Percentiles rank a stretch among this genome's conserved stretches.
phyloP scores from a whole-genome alignment of 1,139 yeast genomes.

The Geotrichum aggregatum region DNA sequence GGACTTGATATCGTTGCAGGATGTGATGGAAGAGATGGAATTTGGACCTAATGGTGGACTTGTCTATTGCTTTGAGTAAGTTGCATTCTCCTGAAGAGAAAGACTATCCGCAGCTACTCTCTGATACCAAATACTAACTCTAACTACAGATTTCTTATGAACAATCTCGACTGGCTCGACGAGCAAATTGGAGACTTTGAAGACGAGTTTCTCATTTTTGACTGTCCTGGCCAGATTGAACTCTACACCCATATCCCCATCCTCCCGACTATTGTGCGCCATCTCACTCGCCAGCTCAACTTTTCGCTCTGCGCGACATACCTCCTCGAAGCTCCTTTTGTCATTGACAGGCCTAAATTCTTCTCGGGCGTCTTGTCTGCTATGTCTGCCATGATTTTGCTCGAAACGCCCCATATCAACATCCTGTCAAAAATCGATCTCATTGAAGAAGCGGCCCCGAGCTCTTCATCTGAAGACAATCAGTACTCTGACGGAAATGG shows the following conservation, averaged over 20 bases:
- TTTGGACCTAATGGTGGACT: constrained; percentile 96
- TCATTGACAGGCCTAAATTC: constrained; percentile 82
- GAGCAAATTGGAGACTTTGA: constrained; percentile 91
- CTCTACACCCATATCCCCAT: constrained; percentile 93
- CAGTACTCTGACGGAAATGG: no score
- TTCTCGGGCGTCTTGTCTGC: constrained; percentile 95
- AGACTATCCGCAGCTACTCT: no score
- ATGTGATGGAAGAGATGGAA: constrained; percentile 94
- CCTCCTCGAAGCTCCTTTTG: constrained; percentile 88
- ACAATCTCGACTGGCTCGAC: constrained; percentile 93
- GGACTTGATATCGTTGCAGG: constrained; percentile 84
- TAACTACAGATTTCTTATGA: constrained; percentile 55
- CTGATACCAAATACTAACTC: background rate
- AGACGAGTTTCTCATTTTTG: constrained; percentile 90
- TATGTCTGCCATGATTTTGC: constrained; percentile 94
- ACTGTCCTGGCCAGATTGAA: constrained; percentile 98
- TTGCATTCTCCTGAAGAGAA: background rate
- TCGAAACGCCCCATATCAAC: constrained; percentile 92
- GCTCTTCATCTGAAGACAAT: constrained; percentile 3
- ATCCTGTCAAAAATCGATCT: constrained; percentile 81
- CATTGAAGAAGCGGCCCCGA: constrained; percentile 49
- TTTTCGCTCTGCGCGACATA: constrained; percentile 91
- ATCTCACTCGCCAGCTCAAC: constrained; percentile 70
- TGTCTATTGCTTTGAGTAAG: constrained; percentile 76
- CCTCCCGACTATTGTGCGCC: constrained; percentile 80